Evolutionary conservation across 441 rosid species (phyloP).

Genomic region (Populus hybrid): DNA sequence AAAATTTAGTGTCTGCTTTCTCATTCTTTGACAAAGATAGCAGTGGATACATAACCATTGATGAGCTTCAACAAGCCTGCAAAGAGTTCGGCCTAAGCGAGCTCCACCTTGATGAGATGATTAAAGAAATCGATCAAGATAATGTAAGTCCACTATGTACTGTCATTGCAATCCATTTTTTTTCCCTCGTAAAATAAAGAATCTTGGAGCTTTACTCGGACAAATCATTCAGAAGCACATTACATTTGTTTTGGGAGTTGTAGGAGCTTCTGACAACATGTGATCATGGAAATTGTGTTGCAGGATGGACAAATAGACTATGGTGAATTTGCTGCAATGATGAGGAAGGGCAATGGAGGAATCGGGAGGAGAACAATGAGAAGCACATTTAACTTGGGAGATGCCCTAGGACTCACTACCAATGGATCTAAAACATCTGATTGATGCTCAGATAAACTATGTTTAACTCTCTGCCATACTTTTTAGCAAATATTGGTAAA

Average conservation of each 20-base stretch:
- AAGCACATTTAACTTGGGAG: slow-evolving; percentile 50
- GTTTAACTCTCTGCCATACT: not conserved
- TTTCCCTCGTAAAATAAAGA: not conserved
- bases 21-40: slow-evolving; percentile 82
- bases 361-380: slow-evolving; percentile 80
- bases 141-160: slow-evolving; percentile 44
- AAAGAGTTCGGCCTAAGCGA: slow-evolving; percentile 73
- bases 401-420: slow-evolving; percentile 30
- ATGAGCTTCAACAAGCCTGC: slow-evolving; percentile 84
- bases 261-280: not conserved
- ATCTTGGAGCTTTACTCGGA: not conserved
- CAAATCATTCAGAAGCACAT: not conserved
- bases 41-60: slow-evolving; percentile 78
- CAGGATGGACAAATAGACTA: slow-evolving; percentile 93
- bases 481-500: not conserved
- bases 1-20: slow-evolving; percentile 70
- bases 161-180: not conserved
- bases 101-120: slow-evolving; percentile 68
- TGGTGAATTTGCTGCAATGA: slow-evolving; percentile 84
- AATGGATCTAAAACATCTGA: slow-evolving; percentile 23
- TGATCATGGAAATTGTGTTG: not conserved
- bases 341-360: slow-evolving; percentile 82
- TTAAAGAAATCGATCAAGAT: slow-evolving; percentile 76
- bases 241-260: not conserved
- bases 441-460: slow-evolving; percentile 5